These are phyloP conservation scores for Russula earlei DNA, from an alignment of 768 basidiomycete species.

Conservation along the genomic window DNA sequence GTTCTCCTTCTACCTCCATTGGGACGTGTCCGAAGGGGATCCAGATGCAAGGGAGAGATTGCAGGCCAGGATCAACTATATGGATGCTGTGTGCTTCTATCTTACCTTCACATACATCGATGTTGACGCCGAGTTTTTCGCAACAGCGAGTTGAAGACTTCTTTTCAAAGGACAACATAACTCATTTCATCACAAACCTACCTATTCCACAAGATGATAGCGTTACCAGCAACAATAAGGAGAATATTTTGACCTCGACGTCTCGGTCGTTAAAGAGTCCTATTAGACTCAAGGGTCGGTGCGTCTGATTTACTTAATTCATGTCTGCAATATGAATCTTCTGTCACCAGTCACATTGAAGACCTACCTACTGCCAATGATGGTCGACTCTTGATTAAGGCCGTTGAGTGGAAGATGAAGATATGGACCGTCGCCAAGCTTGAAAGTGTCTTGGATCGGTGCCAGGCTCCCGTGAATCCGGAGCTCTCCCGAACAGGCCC, in stretches of 20 bases:
- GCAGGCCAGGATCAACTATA: slow-evolving; percentile 46
- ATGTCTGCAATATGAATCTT: neutral
- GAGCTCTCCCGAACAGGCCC: slow-evolving; percentile 25
- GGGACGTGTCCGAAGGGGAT: slow-evolving; percentile 55
- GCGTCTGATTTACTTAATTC: slow-evolving; percentile 20
- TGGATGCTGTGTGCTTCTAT: slow-evolving; percentile 65
- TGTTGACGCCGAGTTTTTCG: slow-evolving; percentile 3
- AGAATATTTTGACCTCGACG: slow-evolving; percentile 39
- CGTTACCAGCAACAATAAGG: slow-evolving; percentile 42
- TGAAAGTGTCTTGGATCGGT: slow-evolving; percentile 62
- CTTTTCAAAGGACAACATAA: slow-evolving; percentile 69
- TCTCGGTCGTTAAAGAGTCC: slow-evolving; percentile 49
- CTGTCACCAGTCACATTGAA: slow-evolving; percentile 24
- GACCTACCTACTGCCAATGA: slow-evolving; percentile 21
- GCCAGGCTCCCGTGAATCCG: slow-evolving; percentile 33
- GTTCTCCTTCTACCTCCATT: slow-evolving; percentile 64
- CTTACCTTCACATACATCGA: neutral
- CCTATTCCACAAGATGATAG: slow-evolving; percentile 28
- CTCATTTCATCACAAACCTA: slow-evolving; percentile 76
- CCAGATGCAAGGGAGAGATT: slow-evolving; percentile 34
- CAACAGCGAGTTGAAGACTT: slow-evolving; percentile 74
- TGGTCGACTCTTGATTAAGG: slow-evolving; percentile 54
- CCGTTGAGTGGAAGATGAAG: slow-evolving; percentile 66
- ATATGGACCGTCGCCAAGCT: slow-evolving; percentile 76
- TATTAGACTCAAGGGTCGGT: slow-evolving; percentile 53